Base-by-base conservation (phyloP, 176 grass and related monocot species). In the Oropetium thomaeum region DNA sequence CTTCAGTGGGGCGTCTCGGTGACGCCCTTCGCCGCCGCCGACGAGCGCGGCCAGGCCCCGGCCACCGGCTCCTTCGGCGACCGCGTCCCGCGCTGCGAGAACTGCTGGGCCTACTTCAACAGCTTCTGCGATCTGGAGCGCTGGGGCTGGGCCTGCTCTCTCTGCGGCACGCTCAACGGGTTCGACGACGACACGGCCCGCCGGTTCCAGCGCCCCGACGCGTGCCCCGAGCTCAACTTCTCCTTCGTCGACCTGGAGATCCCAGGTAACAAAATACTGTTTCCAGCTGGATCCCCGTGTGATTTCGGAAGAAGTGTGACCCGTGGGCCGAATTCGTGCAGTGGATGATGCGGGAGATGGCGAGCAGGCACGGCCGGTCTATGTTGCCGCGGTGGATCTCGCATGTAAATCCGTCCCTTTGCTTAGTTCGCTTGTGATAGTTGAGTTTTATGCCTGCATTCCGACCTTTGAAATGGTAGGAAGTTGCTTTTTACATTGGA, bases 381-480 rank as follows among this genome's bases (percentile, higher is more conserved):
- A 99, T 84, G 96, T 99, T 8, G 92, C 96, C 2, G 89, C 89
- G 1, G 96, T 99, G 78, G 96, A 99, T 86, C 85, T 99, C 13
- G 84, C 82, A 49, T 99, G 92, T 96, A 92, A 92, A 87, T 84
- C 15, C 5, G 31, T 45, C 34, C 39, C 66, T 25, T 30, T 58
- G 38, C 38, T 65, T 31, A 74, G 10, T 28, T 11, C 79, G 9
- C 51, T 27, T 5, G 7, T 10, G 62, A 49, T 44, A 76, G 73
- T 77, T 15, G 13, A 59, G 76, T 82, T 57, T 25, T 57, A 27
- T 57, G 10, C 53, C 10, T 60, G 27, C 27, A 31, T 60, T 31
- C 5, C 12, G 28, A 17, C 43, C 15, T 31, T 19, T 62, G 20
- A 38, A 41, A 26, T 79, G 62, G 22, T 71, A 41, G 13, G 23